Evolutionary conservation across 169 alveolate genomes (phyloP), one percentile per base, ranked within the genome.

Genomic region (Plasmodium knowlesi): DNA sequence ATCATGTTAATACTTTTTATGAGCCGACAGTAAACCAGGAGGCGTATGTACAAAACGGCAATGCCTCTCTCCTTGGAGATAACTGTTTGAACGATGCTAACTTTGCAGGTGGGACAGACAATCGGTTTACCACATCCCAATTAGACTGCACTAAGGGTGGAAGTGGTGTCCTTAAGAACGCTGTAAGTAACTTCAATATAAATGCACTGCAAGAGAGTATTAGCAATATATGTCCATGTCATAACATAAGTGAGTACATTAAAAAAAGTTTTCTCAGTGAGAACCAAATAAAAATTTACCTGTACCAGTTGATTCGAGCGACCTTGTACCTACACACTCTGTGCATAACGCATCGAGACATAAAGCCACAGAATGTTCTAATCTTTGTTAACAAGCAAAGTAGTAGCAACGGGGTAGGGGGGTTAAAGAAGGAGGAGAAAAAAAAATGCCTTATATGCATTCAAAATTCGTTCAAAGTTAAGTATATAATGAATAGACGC

Each of bases 281-380:
- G 61, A 86, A 86, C 53, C 93, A 86, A 46, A 97, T 98, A 34
- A 98, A 98, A 89, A 96, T 99, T 14, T 99, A 99, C 96, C 97
- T 99, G 19, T 99, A 98, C 92, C 99, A 99, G 95, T 84, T 98
- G 88, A 97, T 98, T 92, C 93, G 99, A 93, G 98, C 99, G 9
- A 96, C 99, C 53, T 99, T 99, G 61, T 99, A 98, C 92, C 97
- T 99, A 28, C 99, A 99, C 82, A 96, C 99, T 10, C 94, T 97
- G 53, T 99, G 99, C 2, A 97, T 99, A 61, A 98, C 99, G 83
- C 99, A 99, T 95, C 97, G 99, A 84, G 99, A 99, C 84, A 98
- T 99, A 82, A 99, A 99, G 92, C 99, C 99, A 16, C 99, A 99
- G 94, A 99, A 99, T 95, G 96, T 99, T 37, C 98, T 99, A 25